Evolutionary conservation across 495 filamentous ascomycete genomes (phyloP).

Genomic region (Aspergillus saccharolyticus): DNA sequence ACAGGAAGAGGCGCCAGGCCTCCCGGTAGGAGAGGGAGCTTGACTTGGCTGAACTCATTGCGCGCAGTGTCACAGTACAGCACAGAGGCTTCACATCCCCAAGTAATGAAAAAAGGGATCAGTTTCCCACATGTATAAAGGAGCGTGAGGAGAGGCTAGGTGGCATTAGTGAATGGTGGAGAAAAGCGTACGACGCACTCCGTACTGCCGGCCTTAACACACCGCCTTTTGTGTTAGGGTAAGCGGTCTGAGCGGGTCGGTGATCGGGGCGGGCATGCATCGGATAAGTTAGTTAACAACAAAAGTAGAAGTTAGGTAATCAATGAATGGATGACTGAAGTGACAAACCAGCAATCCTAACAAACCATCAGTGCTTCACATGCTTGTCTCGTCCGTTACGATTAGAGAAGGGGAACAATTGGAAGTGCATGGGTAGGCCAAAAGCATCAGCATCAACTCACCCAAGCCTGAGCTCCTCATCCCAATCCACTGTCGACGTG

Average conservation of each 20-base stretch:
- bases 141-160: background rate
- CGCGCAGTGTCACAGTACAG: conserved; percentile 5
- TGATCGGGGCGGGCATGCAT: conserved; percentile 8
- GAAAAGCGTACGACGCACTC: conserved; percentile 16
- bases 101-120: background rate
- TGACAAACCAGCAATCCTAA: background rate
- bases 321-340: conserved; percentile 7
- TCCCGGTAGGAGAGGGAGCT: conserved; percentile 60
- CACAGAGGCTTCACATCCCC: conserved; percentile 5
- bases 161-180: conserved; percentile 3
- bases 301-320: conserved; percentile 12
- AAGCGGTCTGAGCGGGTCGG: conserved; percentile 17
- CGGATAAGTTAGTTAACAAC: no score
- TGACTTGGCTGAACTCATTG: conserved; percentile 34
- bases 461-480: background rate
- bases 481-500: conserved; percentile 1
- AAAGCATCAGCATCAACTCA: background rate
- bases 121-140: background rate
- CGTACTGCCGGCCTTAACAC: conserved; percentile 25
- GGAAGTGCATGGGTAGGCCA: background rate
- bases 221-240: conserved; percentile 17
- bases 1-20: conserved; percentile 60
- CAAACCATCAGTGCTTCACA: conserved; percentile 6
- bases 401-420: background rate
- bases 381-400: conserved; percentile 5